Conservation (phyloP, 345 rosid genomes). For the Mangifera indica region DNA sequence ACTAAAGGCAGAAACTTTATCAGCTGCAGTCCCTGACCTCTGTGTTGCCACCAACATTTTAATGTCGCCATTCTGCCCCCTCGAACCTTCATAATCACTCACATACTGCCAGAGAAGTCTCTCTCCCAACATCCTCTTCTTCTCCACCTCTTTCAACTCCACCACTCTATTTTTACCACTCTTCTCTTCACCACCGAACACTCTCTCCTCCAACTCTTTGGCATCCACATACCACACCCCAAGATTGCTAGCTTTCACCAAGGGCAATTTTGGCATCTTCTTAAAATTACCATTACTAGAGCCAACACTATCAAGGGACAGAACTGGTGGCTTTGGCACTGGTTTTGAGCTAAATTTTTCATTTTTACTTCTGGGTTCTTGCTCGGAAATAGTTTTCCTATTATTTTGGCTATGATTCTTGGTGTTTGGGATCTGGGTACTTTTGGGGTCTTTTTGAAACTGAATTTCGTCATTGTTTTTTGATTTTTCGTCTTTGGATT, state of each 20-base stretch:
- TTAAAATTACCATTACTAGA: conserved; percentile 39
- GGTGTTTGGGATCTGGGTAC: conserved; percentile 22
- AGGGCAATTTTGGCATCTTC: conserved; percentile 64
- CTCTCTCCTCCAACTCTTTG: conserved; percentile 66
- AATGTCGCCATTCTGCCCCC: conserved; percentile 78
- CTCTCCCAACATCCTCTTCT: conserved; percentile 78
- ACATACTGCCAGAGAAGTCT: conserved; percentile 76
- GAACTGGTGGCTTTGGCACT: conserved; percentile 56
- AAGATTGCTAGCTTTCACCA: conserved; percentile 65
- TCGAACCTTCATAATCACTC: conserved; percentile 56
- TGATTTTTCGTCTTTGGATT: not conserved
- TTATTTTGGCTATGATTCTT: conserved; percentile 7
- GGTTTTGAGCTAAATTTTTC: conserved; percentile 23
- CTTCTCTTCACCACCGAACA: conserved; percentile 44
- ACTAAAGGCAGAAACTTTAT: conserved; percentile 88
- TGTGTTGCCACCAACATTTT: conserved; percentile 85
- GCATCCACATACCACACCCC: conserved; percentile 81
- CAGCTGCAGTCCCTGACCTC: conserved; percentile 91
- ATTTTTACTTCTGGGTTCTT: not conserved
- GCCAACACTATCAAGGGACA: conserved; percentile 36
- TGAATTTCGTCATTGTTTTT: conserved; percentile 13
- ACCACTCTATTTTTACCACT: conserved; percentile 42
- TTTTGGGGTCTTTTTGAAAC: conserved; percentile 16
- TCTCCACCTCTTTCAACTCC: conserved; percentile 57
- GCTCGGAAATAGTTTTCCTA: not conserved